Conservation (phyloP, 345 rosid genomes). For the Trapa incisa region DNA sequence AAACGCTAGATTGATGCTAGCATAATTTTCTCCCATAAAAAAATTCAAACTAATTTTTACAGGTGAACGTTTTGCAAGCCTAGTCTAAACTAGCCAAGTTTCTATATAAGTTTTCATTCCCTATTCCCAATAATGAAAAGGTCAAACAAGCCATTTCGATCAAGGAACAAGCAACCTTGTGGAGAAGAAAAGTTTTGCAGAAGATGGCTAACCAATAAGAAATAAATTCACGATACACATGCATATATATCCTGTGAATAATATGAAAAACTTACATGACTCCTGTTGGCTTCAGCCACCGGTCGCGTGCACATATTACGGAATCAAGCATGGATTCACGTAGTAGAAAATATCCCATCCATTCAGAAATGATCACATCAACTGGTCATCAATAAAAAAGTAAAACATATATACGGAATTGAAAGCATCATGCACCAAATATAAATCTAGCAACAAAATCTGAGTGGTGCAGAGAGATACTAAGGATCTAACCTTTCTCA, state of each 20-base stretch:
- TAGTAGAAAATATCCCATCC: constrained; percentile 98
- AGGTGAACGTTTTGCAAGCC: neutral
- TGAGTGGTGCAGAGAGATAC: neutral
- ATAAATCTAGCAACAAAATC: neutral
- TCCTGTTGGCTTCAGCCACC: constrained; percentile 88
- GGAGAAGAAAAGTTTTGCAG: neutral
- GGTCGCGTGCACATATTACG: constrained; percentile 90
- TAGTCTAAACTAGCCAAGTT: neutral
- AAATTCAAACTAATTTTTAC: neutral
- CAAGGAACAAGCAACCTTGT: neutral
- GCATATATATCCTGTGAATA: neutral
- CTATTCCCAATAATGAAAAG: neutral
- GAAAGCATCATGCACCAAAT: neutral
- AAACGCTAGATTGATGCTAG: neutral
- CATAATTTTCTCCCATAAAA: neutral
- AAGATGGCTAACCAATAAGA: neutral
- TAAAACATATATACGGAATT: neutral
- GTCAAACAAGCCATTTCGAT: neutral
- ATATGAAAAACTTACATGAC: constrained; percentile 53
- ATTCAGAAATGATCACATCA: constrained; percentile 95
- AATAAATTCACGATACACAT: neutral
- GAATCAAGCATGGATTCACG: constrained; percentile 99
- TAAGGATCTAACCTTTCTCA: constrained; percentile 57
- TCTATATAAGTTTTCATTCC: neutral
- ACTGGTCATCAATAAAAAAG: constrained; percentile 35